A percentile compares a stretch with the other conserved stretches of the same genome.
Evolutionary conservation across 257 asterid species (phyloP).

Genomic region (Datura wrightii): DNA sequence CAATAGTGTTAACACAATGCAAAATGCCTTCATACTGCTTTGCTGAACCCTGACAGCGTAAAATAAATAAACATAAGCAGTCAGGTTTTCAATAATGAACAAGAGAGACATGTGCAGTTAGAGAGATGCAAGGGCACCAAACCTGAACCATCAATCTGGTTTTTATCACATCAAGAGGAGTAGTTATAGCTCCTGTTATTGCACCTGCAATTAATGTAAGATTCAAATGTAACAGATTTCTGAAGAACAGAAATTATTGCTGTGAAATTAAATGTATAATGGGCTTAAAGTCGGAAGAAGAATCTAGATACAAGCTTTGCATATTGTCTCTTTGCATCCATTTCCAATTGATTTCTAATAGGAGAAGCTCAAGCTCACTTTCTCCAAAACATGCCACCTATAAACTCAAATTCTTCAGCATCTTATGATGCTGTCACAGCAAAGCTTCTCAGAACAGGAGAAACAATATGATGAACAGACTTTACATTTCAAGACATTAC

Average conservation of each 20-base stretch:
- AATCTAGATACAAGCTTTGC: constrained; percentile 9
- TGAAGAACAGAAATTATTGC: neutral
- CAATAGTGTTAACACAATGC: constrained; percentile 58
- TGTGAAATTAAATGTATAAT: neutral
- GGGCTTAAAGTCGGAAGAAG: neutral
- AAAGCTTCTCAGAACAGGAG: neutral
- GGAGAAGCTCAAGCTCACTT: neutral
- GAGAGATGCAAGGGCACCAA: neutral
- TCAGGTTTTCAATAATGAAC: neutral
- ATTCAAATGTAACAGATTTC: neutral
- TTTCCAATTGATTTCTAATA: constrained; percentile 19
- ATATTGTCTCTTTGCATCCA: neutral
- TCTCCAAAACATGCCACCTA: neutral
- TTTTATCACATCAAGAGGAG: constrained; percentile 75
- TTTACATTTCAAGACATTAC: neutral
- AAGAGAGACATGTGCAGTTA: neutral
- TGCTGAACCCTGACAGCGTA: constrained; percentile 57
- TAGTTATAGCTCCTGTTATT: constrained; percentile 69
- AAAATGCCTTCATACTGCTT: constrained; percentile 59
- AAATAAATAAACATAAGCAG: neutral
- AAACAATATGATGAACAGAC: neutral
- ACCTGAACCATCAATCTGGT: constrained; percentile 81
- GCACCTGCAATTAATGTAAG: constrained; percentile 51
- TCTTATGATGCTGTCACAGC: neutral
- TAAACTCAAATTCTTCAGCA: neutral